Evolutionary conservation across 208 protist genomes (phyloP).

Genomic region (Phytomonas sp.): DNA sequence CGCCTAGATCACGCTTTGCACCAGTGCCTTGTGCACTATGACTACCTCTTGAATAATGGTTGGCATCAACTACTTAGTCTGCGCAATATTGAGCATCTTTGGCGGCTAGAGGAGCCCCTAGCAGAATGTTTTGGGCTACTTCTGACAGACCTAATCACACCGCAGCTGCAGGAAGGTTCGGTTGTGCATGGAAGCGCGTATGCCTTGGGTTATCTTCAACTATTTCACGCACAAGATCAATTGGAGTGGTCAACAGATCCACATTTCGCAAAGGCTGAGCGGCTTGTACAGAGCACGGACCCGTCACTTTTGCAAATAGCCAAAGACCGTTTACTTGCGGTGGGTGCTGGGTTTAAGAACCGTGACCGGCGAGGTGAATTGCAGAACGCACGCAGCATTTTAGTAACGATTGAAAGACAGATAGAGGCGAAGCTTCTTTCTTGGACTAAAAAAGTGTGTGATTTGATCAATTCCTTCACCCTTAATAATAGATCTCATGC

Average conservation of each 20-base stretch:
- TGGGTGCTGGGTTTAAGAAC: conserved; percentile 32
- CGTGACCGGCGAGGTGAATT: conserved; percentile 33
- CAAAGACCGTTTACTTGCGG: conserved; percentile 36
- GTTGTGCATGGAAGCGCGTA: conserved; percentile 76
- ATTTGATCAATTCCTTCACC: background rate
- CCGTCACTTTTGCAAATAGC: conserved; percentile 33
- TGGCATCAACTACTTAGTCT: conserved; percentile 84
- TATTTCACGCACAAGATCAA: conserved; percentile 68
- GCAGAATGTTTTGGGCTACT: conserved; percentile 66
- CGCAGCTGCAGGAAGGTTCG: conserved; percentile 40
- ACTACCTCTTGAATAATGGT: conserved; percentile 70
- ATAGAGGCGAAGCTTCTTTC: conserved; percentile 1
- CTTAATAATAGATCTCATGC: background rate
- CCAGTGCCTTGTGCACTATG: conserved; percentile 41
- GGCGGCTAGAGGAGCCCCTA: conserved; percentile 61
- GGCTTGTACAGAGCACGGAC: conserved; percentile 38
- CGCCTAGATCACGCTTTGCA: conserved; percentile 46
- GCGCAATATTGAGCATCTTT: conserved; percentile 72
- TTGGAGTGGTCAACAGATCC: conserved; percentile 58
- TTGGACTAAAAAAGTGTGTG: background rate
- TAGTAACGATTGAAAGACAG: background rate
- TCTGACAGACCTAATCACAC: conserved; percentile 32
- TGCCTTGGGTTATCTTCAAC: conserved; percentile 70
- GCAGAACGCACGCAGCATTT: conserved; percentile 9
- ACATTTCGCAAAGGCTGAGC: conserved; percentile 33